Percentiles rank a stretch among this genome's conserved stretches.
Evolutionary conservation across 805 yeast genomes (phyloP).

Genomic region (Limtongia smithiae): DNA sequence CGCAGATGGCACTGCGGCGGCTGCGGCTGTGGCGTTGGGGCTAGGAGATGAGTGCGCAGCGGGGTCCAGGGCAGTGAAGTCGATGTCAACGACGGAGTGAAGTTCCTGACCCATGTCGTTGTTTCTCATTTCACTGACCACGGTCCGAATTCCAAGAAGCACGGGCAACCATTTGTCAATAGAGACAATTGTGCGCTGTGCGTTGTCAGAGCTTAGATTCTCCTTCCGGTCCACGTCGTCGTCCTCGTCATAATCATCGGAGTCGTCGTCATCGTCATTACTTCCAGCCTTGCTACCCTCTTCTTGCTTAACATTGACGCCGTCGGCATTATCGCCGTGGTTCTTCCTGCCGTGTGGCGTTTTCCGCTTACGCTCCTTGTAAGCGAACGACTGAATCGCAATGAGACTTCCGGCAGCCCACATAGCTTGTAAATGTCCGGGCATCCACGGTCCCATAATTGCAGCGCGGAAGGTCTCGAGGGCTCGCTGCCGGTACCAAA

Average conservation of each 20-base stretch:
- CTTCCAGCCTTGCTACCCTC: conserved; percentile 1
- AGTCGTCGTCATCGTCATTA: not conserved
- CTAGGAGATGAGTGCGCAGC: not conserved
- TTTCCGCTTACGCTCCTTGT: conserved; percentile 9
- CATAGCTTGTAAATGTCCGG: conserved; percentile 23
- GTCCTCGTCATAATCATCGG: not conserved
- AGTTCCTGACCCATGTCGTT: conserved; percentile 21
- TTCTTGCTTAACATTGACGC: not conserved
- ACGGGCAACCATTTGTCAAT: conserved; percentile 28
- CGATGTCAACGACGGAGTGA: conserved; percentile 25
- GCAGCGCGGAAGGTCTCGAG: conserved; percentile 28
- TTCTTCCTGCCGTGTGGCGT: not conserved
- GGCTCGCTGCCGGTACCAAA: conserved; percentile 29
- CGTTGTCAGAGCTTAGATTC: not conserved
- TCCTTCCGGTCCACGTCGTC: not conserved
- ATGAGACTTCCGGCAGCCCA: conserved; percentile 27
- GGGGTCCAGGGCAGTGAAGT: conserved; percentile 12
- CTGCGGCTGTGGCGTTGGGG: not conserved
- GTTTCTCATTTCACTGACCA: conserved; percentile 25
- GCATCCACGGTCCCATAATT: conserved; percentile 21
- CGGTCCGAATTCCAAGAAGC: conserved; percentile 24
- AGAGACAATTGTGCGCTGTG: conserved; percentile 8
- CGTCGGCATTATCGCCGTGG: not conserved
- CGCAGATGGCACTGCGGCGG: not conserved
- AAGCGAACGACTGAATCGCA: conserved; percentile 29